Base-by-base conservation (phyloP, 2,329 filamentous ascomycete genomes). In the Pseudocercospora vitis region DNA sequence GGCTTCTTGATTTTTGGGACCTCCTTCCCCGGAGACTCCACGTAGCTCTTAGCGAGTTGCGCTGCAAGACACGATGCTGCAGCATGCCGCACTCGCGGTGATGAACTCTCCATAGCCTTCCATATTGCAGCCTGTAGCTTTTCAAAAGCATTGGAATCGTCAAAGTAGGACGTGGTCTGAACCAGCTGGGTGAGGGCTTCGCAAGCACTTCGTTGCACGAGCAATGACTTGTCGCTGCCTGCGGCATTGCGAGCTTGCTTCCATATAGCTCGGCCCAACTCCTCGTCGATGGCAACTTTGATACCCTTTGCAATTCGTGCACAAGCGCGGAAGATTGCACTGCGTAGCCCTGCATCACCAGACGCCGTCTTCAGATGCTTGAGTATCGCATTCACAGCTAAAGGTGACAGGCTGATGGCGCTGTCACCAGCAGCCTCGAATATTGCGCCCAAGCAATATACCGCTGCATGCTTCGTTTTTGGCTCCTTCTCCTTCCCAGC, bases 361-460 rank as follows among this genome's bases (percentile, higher is more conserved):
- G 86, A 84, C 0, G 91, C 85, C 8, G 82, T 76, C 72, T 96
- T 97, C 58, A 95, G 74, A 0, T 91, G 76, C 71, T 91, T 95
- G 52, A 95, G 65, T 48, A 95, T 73, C 4, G 84, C 82, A 8
- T 83, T 80, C 63, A 85, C 89, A 12, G 86, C 83, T 56, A 95
- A 74, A 52, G 86, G 85, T 57, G 94, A 89, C 55, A 96, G 76
- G 59, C 87, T 86, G 70, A 95, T 89, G 45, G 89, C 90, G 71
- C 92, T 96, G 71, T 97, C 94, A 50, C 94, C 94, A 2, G 92
- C 92, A n/a, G 88, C 84, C 54, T 87, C 88, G 72, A 91, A 97
- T 28, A 97, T 83, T 67, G 94, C 87, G 26, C 94, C 94, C 62
- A 99, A 71, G 68, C 90, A 95, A 68, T 87, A 83, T 32, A 89